Percentiles rank a stretch among this genome's conserved stretches.
Conservation (phyloP, 139 green algal species). For the Asterochloris erici region DNA sequence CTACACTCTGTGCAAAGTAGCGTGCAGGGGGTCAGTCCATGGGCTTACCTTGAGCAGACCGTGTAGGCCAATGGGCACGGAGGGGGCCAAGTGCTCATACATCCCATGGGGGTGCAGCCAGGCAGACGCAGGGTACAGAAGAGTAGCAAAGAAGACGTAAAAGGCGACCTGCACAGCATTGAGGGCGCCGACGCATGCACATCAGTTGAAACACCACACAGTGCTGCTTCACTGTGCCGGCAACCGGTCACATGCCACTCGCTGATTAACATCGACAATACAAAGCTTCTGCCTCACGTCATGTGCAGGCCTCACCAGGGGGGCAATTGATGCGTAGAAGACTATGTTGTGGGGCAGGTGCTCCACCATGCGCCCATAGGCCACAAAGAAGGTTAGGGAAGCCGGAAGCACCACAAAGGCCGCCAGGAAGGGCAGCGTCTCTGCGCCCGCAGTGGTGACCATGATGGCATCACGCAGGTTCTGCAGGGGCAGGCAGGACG, state of each 20-base stretch:
- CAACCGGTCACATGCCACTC: too few species aligned
- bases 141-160: conserved; percentile 69
- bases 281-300: neutral
- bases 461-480: conserved; percentile 81
- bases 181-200: neutral
- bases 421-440: conserved; percentile 79
- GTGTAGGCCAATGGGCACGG: conserved; percentile 57
- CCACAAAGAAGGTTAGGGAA: conserved; percentile 71
- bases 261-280: neutral
- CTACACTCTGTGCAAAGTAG: neutral
- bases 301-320: neutral
- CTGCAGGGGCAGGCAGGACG: conserved; percentile 27
- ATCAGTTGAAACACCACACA: neutral
- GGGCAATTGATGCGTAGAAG: conserved; percentile 55
- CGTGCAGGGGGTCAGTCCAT: neutral
- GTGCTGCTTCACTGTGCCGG: too few species aligned
- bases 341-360: conserved; percentile 49
- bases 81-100: conserved; percentile 25
- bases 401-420: conserved; percentile 73
- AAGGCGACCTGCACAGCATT: conserved; percentile 55
- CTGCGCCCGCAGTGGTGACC: conserved; percentile 70
- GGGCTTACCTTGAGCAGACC: conserved; percentile 57
- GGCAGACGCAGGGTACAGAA: conserved; percentile 66
- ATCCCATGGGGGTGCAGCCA: conserved; percentile 68
- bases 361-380: conserved; percentile 49